Percentiles rank a stretch among this genome's conserved stretches.
Conservation (phyloP, 257 asterid genomes). For the Solanum chilense region DNA sequence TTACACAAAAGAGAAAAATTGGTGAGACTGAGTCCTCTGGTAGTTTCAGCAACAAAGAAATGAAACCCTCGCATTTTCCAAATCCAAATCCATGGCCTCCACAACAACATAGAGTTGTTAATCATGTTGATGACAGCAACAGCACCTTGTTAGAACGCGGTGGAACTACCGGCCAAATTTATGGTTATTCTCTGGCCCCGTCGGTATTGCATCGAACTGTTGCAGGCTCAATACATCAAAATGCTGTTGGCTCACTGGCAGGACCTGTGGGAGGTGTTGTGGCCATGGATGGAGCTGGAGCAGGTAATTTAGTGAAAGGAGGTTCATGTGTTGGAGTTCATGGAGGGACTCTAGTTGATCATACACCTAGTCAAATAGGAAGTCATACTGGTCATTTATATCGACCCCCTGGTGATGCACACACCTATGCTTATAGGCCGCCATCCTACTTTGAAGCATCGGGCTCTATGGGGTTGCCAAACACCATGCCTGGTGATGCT, state of each 20-base stretch:
- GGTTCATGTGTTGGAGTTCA: not conserved
- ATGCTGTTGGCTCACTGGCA: not conserved
- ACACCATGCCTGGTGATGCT: not conserved
- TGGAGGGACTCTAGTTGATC: not conserved
- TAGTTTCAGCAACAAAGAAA: conserved; percentile 28
- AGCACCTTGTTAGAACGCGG: not conserved
- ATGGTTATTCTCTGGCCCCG: not conserved
- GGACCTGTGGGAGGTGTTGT: not conserved
- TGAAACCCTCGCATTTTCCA: conserved; percentile 33
- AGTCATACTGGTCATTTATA: not conserved
- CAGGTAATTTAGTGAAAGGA: not conserved
- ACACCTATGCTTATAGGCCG: not conserved
- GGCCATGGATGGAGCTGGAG: not conserved
- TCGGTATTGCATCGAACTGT: not conserved
- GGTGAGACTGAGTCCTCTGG: conserved; percentile 18
- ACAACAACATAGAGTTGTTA: conserved; percentile 19
- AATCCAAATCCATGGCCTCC: conserved; percentile 11
- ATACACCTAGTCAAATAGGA: not conserved
- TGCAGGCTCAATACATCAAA: not conserved
- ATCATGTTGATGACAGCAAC: not conserved
- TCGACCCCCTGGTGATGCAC: not conserved
- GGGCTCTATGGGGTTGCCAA: not conserved
- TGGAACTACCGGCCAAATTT: not conserved
- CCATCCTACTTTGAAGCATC: not conserved
- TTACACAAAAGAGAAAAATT: conserved; percentile 43